These are phyloP conservation scores for Hylodesmum podocarpum DNA, from an alignment of 306 rosid species.

Conservation along the genomic window DNA sequence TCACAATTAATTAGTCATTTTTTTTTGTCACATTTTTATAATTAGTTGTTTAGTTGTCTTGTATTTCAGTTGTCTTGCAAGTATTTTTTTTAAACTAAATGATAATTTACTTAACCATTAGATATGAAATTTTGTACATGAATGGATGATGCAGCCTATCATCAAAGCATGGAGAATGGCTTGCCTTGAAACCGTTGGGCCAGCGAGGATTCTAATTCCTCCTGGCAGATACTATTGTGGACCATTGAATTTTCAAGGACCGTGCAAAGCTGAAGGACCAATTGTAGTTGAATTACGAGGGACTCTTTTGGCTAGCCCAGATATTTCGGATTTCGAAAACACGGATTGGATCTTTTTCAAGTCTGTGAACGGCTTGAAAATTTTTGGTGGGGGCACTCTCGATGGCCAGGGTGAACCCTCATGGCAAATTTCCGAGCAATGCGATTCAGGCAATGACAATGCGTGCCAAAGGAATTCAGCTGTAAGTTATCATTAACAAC, in stretches of 20 bases:
- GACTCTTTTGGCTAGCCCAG: constrained; percentile 51
- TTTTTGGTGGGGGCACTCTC: constrained; percentile 66
- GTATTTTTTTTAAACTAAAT: too few relatives aligned
- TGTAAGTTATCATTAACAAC: constrained; percentile 54
- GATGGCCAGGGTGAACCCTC: constrained; percentile 61
- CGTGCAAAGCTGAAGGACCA: constrained; percentile 49
- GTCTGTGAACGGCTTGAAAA: constrained; percentile 46
- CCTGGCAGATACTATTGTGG: constrained; percentile 47
- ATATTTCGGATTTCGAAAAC: constrained; percentile 41
- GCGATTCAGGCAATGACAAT: neutral
- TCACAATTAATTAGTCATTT: too few relatives aligned
- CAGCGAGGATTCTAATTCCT: constrained; percentile 53
- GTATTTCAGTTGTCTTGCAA: too few relatives aligned
- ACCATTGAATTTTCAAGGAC: constrained; percentile 59
- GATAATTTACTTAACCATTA: too few relatives aligned
- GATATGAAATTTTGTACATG: neutral
- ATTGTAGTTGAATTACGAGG: constrained; percentile 60
- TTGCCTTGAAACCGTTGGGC: constrained; percentile 40
- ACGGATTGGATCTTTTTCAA: constrained; percentile 65
- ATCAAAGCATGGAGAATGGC: constrained; percentile 61
- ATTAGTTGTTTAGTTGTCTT: too few relatives aligned
- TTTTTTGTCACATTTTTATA: too few relatives aligned
- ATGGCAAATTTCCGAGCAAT: constrained; percentile 50
- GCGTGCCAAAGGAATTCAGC: constrained; percentile 52
- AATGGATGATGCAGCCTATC: constrained; percentile 52